Evolutionary conservation across 805 yeast genomes (phyloP).

Genomic region (Myxozyma vanderwaltii): DNA sequence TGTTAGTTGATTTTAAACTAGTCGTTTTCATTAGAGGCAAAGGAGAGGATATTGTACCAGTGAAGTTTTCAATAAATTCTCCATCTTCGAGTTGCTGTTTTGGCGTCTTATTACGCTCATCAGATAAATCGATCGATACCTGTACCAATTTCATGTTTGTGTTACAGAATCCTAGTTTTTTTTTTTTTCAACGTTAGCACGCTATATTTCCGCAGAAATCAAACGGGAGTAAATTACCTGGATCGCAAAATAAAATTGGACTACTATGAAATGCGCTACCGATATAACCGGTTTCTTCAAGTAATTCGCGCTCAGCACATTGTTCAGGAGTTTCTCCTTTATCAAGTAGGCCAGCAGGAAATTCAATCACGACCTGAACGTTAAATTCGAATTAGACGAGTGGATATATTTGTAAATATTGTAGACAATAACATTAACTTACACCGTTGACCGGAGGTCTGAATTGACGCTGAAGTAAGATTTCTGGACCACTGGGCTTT

Average conservation of each 20-base stretch:
- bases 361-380: constrained; percentile 62
- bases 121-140: constrained; percentile 70
- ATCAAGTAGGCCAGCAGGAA: constrained; percentile 95
- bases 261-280: constrained; percentile 58
- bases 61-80: constrained; percentile 89
- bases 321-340: constrained; percentile 69
- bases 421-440: too few relatives aligned
- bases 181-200: too few relatives aligned
- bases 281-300: constrained; percentile 90
- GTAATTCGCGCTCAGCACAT: constrained; percentile 84
- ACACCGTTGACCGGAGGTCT: constrained; percentile 90
- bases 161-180: constrained; percentile 70
- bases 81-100: constrained; percentile 78
- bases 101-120: constrained; percentile 68
- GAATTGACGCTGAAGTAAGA: constrained; percentile 81
- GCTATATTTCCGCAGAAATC: too few relatives aligned
- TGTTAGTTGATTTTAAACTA: too few relatives aligned
- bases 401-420: too few relatives aligned
- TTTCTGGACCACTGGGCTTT: constrained; percentile 53
- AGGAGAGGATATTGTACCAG: constrained; percentile 34
- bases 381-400: too few relatives aligned
- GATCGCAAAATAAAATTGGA: constrained; percentile 67
- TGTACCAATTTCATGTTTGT: constrained; percentile 81
- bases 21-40: too few relatives aligned
- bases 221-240: constrained; percentile 59